These are phyloP conservation scores for Hibiscus trionum DNA, from an alignment of 345 rosid genomes.

Conservation along the genomic window DNA sequence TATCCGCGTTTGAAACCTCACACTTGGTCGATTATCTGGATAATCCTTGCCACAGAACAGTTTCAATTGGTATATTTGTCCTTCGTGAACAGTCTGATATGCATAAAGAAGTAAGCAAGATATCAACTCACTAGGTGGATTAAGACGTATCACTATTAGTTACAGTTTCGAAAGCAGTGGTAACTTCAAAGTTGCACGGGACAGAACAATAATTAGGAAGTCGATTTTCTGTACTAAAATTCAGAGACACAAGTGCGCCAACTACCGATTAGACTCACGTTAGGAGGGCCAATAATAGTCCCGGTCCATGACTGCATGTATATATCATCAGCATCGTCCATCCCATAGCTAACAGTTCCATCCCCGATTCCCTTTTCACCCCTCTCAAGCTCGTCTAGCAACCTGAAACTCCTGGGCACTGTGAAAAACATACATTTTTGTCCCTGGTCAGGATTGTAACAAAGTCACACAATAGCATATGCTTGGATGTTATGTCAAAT, in stretches of 20 bases:
- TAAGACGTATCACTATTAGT: not conserved
- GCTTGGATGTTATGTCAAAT: not conserved
- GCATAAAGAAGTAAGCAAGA: constrained; percentile 6
- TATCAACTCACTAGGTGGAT: not conserved
- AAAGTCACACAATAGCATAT: not conserved
- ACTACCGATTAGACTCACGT: constrained; percentile 22
- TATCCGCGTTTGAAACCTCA: constrained; percentile 61
- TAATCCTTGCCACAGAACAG: constrained; percentile 64
- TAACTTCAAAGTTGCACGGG: not conserved
- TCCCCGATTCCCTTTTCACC: constrained; percentile 84
- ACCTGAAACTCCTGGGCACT: constrained; percentile 69
- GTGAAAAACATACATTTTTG: constrained; percentile 16
- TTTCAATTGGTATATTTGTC: constrained; percentile 77
- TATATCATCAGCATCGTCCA: constrained; percentile 95
- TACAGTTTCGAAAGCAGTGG: not conserved
- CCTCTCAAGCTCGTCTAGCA: constrained; percentile 76
- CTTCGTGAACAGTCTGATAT: constrained; percentile 72
- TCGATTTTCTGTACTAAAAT: not conserved
- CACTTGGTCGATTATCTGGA: constrained; percentile 70
- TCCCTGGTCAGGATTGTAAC: not conserved
- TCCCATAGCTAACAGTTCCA: constrained; percentile 99
- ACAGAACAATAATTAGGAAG: not conserved
- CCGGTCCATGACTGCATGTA: constrained; percentile 92
- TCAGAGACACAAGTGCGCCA: not conserved
- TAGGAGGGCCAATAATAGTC: constrained; percentile 66